phyloP scores from a whole-genome alignment of 306 rosid genomes.

The Lathyrus aphaca region DNA sequence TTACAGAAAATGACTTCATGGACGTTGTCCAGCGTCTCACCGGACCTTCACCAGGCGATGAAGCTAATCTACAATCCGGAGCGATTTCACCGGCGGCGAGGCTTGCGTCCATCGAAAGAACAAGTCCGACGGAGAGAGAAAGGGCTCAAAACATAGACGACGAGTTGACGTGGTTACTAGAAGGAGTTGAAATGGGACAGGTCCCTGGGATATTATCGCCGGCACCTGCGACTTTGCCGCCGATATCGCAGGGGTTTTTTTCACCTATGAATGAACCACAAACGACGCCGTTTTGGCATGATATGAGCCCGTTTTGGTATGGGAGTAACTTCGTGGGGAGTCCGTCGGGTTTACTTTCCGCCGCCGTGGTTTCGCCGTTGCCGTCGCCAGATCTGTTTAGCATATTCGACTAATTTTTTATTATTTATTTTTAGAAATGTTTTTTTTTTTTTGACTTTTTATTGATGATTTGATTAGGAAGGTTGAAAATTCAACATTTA shows the following conservation, averaged over 20 bases:
- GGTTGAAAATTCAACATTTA: constrained; percentile 42
- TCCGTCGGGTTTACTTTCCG: constrained; percentile 71
- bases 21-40: constrained; percentile 91
- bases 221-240: constrained; percentile 64
- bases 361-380: constrained; percentile 68
- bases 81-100: constrained; percentile 91
- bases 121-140: constrained; percentile 71
- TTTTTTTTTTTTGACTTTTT: constrained; percentile 25
- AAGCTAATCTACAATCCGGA: constrained; percentile 45
- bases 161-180: constrained; percentile 47
- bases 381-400: constrained; percentile 72
- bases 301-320: constrained; percentile 62
- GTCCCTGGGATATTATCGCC: constrained; percentile 79
- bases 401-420: constrained; percentile 51
- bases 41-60: constrained; percentile 57
- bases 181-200: constrained; percentile 63
- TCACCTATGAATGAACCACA: constrained; percentile 57
- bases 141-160: constrained; percentile 34
- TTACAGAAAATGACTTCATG: constrained; percentile 71
- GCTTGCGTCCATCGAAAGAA: constrained; percentile 77
- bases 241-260: constrained; percentile 67
- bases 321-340: constrained; percentile 54
- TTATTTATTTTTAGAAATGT: not conserved
- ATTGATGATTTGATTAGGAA: constrained; percentile 12
- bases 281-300: constrained; percentile 46